Conservation (phyloP, 148 eudicot genomes). For the Hydrangea macrophylla region DNA sequence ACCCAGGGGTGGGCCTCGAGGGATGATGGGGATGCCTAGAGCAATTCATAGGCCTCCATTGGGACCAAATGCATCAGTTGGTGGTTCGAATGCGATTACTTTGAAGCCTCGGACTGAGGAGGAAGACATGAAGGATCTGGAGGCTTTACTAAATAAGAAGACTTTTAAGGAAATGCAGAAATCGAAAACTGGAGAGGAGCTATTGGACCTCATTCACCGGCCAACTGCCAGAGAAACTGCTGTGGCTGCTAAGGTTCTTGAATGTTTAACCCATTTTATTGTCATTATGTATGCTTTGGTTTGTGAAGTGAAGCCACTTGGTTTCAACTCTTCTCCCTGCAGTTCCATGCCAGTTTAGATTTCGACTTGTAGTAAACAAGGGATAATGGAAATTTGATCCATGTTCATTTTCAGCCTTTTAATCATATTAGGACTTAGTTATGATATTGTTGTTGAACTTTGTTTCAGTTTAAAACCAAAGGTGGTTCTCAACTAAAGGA, state of each 20-base stretch:
- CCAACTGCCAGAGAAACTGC: constrained; percentile 90
- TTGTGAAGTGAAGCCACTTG: neutral
- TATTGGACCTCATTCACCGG: constrained; percentile 79
- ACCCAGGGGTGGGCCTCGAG: constrained; percentile 57
- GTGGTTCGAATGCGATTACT: constrained; percentile 31
- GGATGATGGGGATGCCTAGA: constrained; percentile 58
- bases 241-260: constrained; percentile 74
- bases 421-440: neutral
- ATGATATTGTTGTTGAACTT: neutral
- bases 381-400: neutral
- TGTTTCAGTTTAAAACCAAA: constrained; percentile 83
- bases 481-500: constrained; percentile 92
- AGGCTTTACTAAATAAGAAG: constrained; percentile 77
- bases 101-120: constrained; percentile 62
- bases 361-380: neutral
- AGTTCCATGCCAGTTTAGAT: neutral
- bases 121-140: constrained; percentile 82
- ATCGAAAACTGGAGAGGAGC: constrained; percentile 95
- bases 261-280: neutral
- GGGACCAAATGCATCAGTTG: constrained; percentile 30
- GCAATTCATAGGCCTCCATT: constrained; percentile 64
- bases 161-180: constrained; percentile 84
- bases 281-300: neutral
- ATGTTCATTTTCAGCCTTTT: neutral
- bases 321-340: neutral